phyloP scores from a whole-genome alignment of 768 basidiomycete species.

The Mycena alexandri region DNA sequence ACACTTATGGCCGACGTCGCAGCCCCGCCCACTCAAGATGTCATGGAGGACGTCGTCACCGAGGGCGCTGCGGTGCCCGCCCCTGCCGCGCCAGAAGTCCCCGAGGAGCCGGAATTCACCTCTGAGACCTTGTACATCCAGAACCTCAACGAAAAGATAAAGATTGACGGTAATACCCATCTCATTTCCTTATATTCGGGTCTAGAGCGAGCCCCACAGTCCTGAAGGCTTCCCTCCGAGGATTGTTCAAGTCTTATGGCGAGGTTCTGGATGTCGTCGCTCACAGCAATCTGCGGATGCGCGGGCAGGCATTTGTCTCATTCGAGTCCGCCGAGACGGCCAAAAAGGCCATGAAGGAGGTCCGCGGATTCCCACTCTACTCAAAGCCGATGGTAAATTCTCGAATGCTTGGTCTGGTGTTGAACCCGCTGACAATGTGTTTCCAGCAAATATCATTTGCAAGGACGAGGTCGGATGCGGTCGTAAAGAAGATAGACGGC shows the following conservation, averaged over 20 bases:
- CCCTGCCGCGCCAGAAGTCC: slow-evolving; percentile 35
- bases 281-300: slow-evolving; percentile 95
- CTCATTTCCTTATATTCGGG: slow-evolving; percentile 15
- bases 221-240: slow-evolving; percentile 87
- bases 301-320: slow-evolving; percentile 98
- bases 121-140: slow-evolving; percentile 96
- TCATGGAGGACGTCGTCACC: slow-evolving; percentile 50
- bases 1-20: slow-evolving; percentile 47
- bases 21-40: slow-evolving; percentile 41
- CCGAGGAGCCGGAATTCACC: slow-evolving; percentile 57
- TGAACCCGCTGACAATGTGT: slow-evolving; percentile 1
- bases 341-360: slow-evolving; percentile 90
- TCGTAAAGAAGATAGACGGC: slow-evolving; percentile 81
- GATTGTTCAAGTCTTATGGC: slow-evolving; percentile 94
- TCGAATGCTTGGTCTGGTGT: slow-evolving; percentile 18
- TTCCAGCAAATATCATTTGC: slow-evolving; percentile 95
- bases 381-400: slow-evolving; percentile 92
- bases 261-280: slow-evolving; percentile 96
- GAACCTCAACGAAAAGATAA: slow-evolving; percentile 96
- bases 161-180: slow-evolving; percentile 70
- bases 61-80: slow-evolving; percentile 33
- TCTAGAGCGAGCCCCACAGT: slow-evolving; percentile 59
- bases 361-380: slow-evolving; percentile 93
- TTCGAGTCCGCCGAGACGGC: slow-evolving; percentile 88
- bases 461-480: slow-evolving; percentile 87